Evolutionary conservation across 257 asterid genomes (phyloP).

Genomic region (Phtheirospermum japonicum): DNA sequence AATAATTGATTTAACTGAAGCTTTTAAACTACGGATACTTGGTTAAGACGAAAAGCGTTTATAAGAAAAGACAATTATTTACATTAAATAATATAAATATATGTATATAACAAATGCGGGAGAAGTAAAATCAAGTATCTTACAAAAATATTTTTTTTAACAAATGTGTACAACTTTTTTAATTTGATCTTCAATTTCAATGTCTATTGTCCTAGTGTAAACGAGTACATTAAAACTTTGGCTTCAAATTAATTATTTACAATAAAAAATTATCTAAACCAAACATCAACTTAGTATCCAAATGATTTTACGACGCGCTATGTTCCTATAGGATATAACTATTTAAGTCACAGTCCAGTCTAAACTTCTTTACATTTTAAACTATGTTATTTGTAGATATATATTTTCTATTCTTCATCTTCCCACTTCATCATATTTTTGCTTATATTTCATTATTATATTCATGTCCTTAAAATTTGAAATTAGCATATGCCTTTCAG

Average conservation of each 20-base stretch:
- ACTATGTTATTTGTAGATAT: too few relatives aligned
- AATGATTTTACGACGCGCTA: not conserved
- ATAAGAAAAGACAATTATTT: not conserved
- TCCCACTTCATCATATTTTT: too few relatives aligned
- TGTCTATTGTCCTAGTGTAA: not conserved
- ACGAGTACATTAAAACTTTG: not conserved
- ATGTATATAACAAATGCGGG: not conserved
- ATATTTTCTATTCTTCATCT: too few relatives aligned
- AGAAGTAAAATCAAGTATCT: not conserved
- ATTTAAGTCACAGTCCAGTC: not conserved
- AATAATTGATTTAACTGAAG: not conserved
- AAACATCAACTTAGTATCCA: not conserved
- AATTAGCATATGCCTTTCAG: too few relatives aligned
- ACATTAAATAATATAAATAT: not conserved
- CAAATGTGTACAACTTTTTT: too few relatives aligned
- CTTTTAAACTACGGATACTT: too few relatives aligned
- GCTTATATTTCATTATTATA: too few relatives aligned
- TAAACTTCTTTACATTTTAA: not conserved
- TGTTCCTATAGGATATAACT: not conserved
- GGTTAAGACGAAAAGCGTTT: too few relatives aligned
- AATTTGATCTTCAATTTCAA: too few relatives aligned
- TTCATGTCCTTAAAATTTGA: too few relatives aligned
- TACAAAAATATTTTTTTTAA: too few relatives aligned
- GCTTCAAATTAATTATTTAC: not conserved
- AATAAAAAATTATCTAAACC: too few relatives aligned